Evolutionary conservation across 352 stramenopile species (phyloP).

Genomic region (Phytophthora sp.): DNA sequence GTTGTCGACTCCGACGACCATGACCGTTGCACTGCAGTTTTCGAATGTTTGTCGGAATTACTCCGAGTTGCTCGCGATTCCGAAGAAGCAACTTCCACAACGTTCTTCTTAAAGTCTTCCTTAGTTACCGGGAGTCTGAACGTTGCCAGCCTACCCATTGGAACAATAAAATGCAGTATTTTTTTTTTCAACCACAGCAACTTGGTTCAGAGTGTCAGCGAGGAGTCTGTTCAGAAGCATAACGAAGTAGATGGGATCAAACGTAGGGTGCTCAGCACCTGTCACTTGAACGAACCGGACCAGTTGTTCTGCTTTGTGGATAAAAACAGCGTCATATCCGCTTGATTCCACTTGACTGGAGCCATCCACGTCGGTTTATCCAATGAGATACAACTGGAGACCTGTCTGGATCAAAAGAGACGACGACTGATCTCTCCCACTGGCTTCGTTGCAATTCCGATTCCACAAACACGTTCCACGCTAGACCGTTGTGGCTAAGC

Average conservation of each 20-base stretch:
- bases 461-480: not conserved
- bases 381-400: not conserved
- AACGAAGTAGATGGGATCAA: not conserved
- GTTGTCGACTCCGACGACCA: not conserved
- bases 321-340: not conserved
- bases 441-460: not conserved
- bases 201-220: not conserved
- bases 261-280: not conserved
- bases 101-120: not conserved
- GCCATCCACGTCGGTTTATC: constrained; percentile 8
- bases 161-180: not conserved
- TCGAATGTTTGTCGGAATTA: not conserved
- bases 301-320: not conserved
- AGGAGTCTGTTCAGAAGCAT: not conserved
- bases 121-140: not conserved
- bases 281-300: not conserved
- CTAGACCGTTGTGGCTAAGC: not conserved
- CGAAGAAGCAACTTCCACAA: not conserved
- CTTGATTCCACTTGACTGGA: not conserved
- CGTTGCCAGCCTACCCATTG: not conserved
- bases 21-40: not conserved
- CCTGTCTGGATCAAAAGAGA: constrained; percentile 3
- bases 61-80: not conserved
- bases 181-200: not conserved
- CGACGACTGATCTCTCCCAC: not conserved